Conservation (phyloP, 2,329 filamentous ascomycete species). For the Herpotrichia juniperi region DNA sequence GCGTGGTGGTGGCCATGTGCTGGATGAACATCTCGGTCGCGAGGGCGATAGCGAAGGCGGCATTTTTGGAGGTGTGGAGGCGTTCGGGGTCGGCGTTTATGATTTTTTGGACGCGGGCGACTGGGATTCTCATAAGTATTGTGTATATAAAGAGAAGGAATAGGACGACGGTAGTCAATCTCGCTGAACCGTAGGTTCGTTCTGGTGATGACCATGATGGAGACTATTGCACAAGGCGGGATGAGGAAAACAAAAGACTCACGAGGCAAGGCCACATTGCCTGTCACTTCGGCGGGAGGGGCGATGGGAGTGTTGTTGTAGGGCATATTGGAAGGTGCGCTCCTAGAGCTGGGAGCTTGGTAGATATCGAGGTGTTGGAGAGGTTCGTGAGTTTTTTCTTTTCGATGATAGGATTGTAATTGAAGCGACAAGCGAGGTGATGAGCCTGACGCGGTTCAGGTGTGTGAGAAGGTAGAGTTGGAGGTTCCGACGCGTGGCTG, state of each 20-base stretch:
- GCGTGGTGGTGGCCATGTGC: slow-evolving; percentile 81
- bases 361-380: neutral
- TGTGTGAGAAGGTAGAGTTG: neutral
- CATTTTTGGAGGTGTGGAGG: slow-evolving; percentile 85
- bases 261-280: slow-evolving; percentile 85
- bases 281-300: slow-evolving; percentile 80
- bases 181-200: neutral
- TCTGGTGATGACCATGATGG: neutral
- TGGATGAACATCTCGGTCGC: slow-evolving; percentile 97
- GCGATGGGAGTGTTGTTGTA: slow-evolving; percentile 87
- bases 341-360: neutral
- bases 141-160: neutral
- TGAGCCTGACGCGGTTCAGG: slow-evolving; percentile 4
- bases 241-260: slow-evolving; percentile 46
- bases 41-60: slow-evolving; percentile 89
- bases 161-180: neutral
- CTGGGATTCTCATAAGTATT: slow-evolving; percentile 54
- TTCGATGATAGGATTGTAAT: neutral
- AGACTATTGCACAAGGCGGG: neutral
- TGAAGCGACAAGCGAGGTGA: neutral
- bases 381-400: neutral
- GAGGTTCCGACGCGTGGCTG: slow-evolving; percentile 2
- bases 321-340: slow-evolving; percentile 66
- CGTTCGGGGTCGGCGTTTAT: slow-evolving; percentile 82
- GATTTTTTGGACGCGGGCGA: slow-evolving; percentile 95